Evolutionary conservation across 495 filamentous ascomycete genomes (phyloP).

Genomic region (Podospora sp.): DNA sequence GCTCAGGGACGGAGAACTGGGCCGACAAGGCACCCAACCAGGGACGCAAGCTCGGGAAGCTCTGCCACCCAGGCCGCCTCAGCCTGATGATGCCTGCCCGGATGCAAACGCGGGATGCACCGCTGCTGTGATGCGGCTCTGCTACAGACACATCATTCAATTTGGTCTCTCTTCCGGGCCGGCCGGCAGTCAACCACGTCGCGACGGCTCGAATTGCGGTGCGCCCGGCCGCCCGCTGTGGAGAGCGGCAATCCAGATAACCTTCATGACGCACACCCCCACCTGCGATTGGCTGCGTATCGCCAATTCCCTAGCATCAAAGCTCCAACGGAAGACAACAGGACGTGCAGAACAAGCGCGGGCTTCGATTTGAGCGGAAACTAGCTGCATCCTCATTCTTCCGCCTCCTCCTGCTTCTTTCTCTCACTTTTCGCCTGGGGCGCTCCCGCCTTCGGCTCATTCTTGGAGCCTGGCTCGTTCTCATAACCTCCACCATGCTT

Average conservation of each 20-base stretch:
- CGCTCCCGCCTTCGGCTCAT: conserved; percentile 52
- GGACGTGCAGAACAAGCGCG: too few relatives aligned
- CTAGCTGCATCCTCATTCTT: conserved; percentile 13
- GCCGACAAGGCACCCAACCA: background rate
- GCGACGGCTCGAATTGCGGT: background rate
- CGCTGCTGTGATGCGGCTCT: background rate
- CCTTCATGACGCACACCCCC: too few relatives aligned
- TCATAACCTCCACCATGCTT: conserved; percentile 55
- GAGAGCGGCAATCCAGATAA: background rate
- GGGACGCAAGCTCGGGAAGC: conserved; percentile 6
- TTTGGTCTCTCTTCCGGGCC: background rate
- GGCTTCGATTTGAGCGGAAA: too few relatives aligned
- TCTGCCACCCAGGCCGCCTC: background rate
- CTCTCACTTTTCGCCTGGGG: conserved; percentile 44
- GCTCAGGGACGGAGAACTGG: too few relatives aligned
- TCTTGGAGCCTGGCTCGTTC: conserved; percentile 54
- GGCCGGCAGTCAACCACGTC: background rate
- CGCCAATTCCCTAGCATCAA: too few relatives aligned
- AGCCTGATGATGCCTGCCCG: background rate
- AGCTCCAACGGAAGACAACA: too few relatives aligned
- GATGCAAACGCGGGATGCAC: background rate
- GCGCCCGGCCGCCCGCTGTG: background rate
- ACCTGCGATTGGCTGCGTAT: too few relatives aligned
- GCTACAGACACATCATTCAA: background rate
- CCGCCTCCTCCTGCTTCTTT: conserved; percentile 32